Conservation (phyloP, 306 rosid genomes). For the Alnus glutinosa region DNA sequence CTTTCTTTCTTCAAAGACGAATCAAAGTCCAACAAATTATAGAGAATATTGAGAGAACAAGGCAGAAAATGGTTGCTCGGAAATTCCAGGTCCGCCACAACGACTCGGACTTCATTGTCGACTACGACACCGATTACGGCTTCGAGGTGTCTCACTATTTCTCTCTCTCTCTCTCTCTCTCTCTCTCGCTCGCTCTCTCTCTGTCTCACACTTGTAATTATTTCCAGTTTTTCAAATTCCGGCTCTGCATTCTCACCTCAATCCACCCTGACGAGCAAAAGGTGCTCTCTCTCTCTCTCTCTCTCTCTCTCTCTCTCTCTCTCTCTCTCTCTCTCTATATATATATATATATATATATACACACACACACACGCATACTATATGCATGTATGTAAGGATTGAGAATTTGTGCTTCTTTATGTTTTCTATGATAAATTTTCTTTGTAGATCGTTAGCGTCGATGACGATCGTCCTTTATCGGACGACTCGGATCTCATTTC, state of each 20-base stretch:
- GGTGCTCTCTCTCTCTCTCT: conserved; percentile 36
- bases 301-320: background rate
- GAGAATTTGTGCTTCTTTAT: background rate
- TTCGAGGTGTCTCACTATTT: conserved; percentile 47
- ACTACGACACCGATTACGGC: conserved; percentile 75
- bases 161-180: conserved; percentile 15
- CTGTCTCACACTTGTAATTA: background rate
- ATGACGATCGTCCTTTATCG: conserved; percentile 39
- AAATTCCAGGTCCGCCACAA: conserved; percentile 58
- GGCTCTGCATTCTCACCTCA: conserved; percentile 71
- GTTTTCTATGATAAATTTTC: background rate
- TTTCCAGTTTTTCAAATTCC: conserved; percentile 63
- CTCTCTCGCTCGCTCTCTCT: background rate
- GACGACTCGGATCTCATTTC: conserved; percentile 61
- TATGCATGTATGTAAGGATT: background rate
- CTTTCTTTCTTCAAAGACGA: too few species aligned
- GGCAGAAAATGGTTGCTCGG: conserved; percentile 54
- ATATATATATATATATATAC: too few species aligned
- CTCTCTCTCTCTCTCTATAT: background rate
- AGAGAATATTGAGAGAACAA: background rate
- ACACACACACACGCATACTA: too few species aligned
- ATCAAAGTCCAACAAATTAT: too few species aligned
- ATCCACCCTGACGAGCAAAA: conserved; percentile 69
- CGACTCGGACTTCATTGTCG: conserved; percentile 46
- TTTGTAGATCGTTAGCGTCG: conserved; percentile 46